Evolutionary conservation across 1,284 basidiomycete species (phyloP), one percentile per base, ranked within the genome.

Genomic region (Apiotrichum porosum): DNA sequence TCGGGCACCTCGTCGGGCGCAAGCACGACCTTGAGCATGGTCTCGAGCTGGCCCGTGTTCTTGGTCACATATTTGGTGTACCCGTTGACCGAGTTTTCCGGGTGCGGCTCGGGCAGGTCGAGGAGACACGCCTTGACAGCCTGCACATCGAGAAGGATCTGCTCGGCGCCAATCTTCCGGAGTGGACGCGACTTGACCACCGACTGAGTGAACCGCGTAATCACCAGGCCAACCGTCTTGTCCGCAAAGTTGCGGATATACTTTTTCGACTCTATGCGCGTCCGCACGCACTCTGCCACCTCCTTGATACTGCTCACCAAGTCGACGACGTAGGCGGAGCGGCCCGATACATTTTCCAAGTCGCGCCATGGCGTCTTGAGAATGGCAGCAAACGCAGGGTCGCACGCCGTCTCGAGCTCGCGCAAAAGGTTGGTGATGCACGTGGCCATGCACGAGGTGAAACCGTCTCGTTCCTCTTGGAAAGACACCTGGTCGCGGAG

Each of bases 71-170:
- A 84, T 50, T 86, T 83, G 3, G 83, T 82, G 66, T 93, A 94
- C 58, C 58, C 57, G 37, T 63, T 69, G 2, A 57, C 44, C 4
- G 57, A 43, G 41, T 60, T 61, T n/a, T 69, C 69, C 1, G 71
- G 57, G 44, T 69, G 63, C 15, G 66, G 63, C 42, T 69, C 66
- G 18, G 91, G 89, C 57, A 95, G 77, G 61, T 84, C 86, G n/a
- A 85, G 67, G 17, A 97, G 75, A 66, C 83, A 88, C 1, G 83
- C 80, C 70, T 92, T 93, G 61, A 97, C 74, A 6, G 81, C 80
- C 72, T 91, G 88, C n/a, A 95, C 77, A 68, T 97, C 92, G 36
- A 97, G 85, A 31, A 97, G 76, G 13, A 95, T 81, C 88, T 97
- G 63, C 69, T 97, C 92, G 3, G 91, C 92, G 6, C 90, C 92